A percentile compares a stretch with the other conserved stretches of the same genome.
These are phyloP conservation scores for Populus alba DNA, from an alignment of 345 rosid species.

Conservation along the genomic window DNA sequence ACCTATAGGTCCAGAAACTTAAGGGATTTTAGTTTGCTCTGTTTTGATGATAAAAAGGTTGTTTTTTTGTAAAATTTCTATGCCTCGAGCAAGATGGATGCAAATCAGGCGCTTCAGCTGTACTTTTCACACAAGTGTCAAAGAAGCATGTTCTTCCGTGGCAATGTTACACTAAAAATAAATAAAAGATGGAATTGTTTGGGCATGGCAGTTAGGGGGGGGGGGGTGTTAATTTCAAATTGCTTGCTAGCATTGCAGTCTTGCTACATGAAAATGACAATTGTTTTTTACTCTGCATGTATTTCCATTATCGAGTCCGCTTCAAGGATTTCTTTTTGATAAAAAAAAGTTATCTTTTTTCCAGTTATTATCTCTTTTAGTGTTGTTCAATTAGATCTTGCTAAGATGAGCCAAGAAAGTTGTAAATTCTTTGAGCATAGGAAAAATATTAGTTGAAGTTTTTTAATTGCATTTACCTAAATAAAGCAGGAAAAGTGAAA, in stretches of 20 bases:
- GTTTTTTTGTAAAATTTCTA: constrained; percentile 25
- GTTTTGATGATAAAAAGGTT: constrained; percentile 11
- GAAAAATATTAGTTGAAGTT: neutral
- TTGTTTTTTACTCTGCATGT: neutral
- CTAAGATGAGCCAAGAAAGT: neutral
- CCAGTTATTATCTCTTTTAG: neutral
- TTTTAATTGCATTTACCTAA: constrained; percentile 1
- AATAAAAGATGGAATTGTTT: constrained; percentile 58
- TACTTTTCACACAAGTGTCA: constrained; percentile 73
- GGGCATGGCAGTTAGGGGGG: constrained; percentile 98
- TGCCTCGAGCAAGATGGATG: constrained; percentile 94
- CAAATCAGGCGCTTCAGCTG: constrained; percentile 77
- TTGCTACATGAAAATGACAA: neutral
- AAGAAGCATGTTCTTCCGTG: constrained; percentile 68
- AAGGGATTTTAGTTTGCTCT: constrained; percentile 2
- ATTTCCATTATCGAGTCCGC: neutral
- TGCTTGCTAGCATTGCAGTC: neutral
- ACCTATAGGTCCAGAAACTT: neutral
- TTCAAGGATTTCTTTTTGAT: neutral
- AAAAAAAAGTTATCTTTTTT: neutral
- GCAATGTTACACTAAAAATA: constrained; percentile 60
- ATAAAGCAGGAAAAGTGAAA: no score
- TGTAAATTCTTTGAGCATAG: neutral
- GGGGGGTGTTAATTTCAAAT: constrained; percentile 58
- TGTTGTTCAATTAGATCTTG: neutral